phyloP scores from a whole-genome alignment of 106 monocot genomes.

The Dactylorhiza incarnata region DNA sequence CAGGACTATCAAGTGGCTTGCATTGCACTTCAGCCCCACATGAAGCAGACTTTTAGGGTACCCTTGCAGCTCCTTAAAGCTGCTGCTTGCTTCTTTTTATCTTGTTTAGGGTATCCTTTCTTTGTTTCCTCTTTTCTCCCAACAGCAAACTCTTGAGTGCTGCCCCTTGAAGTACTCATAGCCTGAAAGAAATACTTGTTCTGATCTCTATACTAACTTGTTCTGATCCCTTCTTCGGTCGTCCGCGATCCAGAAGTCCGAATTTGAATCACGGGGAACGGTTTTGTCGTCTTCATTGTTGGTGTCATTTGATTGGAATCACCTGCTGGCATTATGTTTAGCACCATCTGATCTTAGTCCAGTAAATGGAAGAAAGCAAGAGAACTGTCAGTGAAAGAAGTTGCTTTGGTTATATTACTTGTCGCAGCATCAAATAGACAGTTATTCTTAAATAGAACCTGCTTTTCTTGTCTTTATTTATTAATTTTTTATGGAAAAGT shows the following conservation, averaged over 20 bases:
- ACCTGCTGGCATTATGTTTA: too few relatives aligned
- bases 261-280: background rate
- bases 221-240: background rate
- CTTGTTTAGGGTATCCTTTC: background rate
- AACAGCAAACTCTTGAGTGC: background rate
- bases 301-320: too few relatives aligned
- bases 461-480: too few relatives aligned
- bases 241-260: background rate
- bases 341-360: too few relatives aligned
- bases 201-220: background rate
- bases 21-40: constrained; percentile 16
- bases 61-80: background rate
- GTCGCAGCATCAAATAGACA: too few relatives aligned
- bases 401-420: too few relatives aligned
- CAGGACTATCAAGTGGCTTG: background rate
- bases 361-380: too few relatives aligned
- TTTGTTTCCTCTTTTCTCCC: background rate
- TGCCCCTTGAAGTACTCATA: background rate
- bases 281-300: background rate
- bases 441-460: too few relatives aligned
- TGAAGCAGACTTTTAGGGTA: background rate
- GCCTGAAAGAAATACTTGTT: background rate
- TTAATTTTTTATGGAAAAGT: too few relatives aligned
- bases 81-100: background rate
- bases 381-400: too few relatives aligned